Evolutionary conservation across 805 yeast species (phyloP).

Genomic region (Metschnikowia colocasiae): DNA sequence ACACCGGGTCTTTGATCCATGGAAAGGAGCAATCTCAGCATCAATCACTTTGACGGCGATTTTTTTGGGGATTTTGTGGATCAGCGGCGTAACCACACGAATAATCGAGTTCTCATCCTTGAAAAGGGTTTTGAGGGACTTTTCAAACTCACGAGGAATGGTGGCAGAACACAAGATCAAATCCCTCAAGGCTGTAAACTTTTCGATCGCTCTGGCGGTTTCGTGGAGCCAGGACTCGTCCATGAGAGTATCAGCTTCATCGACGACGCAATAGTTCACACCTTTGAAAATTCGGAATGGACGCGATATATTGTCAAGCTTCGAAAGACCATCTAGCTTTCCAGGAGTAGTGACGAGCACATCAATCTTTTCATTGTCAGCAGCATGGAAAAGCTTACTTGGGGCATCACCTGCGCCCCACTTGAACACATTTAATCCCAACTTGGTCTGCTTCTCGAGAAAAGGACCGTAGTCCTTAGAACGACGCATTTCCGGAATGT

Average conservation of each 20-base stretch:
- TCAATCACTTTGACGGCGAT: constrained; percentile 73
- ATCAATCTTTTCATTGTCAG: constrained; percentile 53
- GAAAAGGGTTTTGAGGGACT: constrained; percentile 54
- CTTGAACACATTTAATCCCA: constrained; percentile 47
- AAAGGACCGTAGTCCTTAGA: constrained; percentile 22
- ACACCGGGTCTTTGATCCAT: constrained; percentile 79
- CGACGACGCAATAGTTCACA: constrained; percentile 66
- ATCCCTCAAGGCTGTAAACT: constrained; percentile 53
- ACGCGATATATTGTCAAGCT: constrained; percentile 27
- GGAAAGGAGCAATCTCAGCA: constrained; percentile 73
- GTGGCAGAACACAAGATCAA: constrained; percentile 86
- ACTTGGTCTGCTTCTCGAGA: constrained; percentile 22
- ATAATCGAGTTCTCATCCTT: constrained; percentile 51
- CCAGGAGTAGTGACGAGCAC: constrained; percentile 84
- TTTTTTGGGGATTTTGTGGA: constrained; percentile 79
- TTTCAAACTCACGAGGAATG: constrained; percentile 72
- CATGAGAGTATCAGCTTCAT: constrained; percentile 92
- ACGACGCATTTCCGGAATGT: constrained; percentile 17
- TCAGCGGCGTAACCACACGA: constrained; percentile 70
- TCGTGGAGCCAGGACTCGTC: constrained; percentile 72
- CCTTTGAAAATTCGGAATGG: constrained; percentile 39
- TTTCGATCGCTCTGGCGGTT: constrained; percentile 54
- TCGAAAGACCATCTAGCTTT: constrained; percentile 48
- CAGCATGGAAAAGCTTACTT: constrained; percentile 45
- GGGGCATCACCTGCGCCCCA: constrained; percentile 65